Evolutionary conservation across 2,329 filamentous ascomycete species (phyloP).

Genomic region (Aspergillus neotritici): DNA sequence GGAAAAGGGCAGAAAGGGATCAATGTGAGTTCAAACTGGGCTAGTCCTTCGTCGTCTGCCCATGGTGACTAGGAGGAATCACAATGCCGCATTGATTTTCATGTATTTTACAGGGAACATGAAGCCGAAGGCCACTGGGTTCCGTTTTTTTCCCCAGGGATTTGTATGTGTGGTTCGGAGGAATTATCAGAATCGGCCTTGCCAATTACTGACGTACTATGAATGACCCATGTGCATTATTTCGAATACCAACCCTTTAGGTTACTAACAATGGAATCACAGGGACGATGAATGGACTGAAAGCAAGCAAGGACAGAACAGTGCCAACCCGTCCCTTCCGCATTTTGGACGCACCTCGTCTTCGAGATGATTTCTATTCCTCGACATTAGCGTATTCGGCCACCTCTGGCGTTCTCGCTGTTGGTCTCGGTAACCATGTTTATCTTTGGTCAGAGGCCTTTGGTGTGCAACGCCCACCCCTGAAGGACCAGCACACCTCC

Average conservation of each 20-base stretch:
- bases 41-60: neutral
- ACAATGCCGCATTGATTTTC: too few species aligned
- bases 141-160: too few species aligned
- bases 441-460: slow-evolving; percentile 82
- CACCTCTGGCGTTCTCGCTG: slow-evolving; percentile 69
- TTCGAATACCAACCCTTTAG: too few species aligned
- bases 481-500: slow-evolving; percentile 43
- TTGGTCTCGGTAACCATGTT: slow-evolving; percentile 71
- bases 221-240: too few species aligned
- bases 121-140: too few species aligned
- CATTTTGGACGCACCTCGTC: slow-evolving; percentile 78
- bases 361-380: slow-evolving; percentile 96
- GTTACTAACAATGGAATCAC: slow-evolving; percentile 15
- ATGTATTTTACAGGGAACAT: too few species aligned
- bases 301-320: slow-evolving; percentile 31
- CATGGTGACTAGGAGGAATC: too few species aligned
- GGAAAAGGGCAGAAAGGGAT: slow-evolving; percentile 28
- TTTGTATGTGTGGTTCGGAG: too few species aligned
- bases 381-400: slow-evolving; percentile 80
- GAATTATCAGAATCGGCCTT: too few species aligned
- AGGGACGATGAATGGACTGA: slow-evolving; percentile 19
- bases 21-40: slow-evolving; percentile 28
- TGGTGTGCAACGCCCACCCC: slow-evolving; percentile 59
- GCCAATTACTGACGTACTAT: too few species aligned
- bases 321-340: slow-evolving; percentile 73